These are phyloP conservation scores for Linanthus parryae DNA, from an alignment of 148 eudicot species.

Conservation along the genomic window DNA sequence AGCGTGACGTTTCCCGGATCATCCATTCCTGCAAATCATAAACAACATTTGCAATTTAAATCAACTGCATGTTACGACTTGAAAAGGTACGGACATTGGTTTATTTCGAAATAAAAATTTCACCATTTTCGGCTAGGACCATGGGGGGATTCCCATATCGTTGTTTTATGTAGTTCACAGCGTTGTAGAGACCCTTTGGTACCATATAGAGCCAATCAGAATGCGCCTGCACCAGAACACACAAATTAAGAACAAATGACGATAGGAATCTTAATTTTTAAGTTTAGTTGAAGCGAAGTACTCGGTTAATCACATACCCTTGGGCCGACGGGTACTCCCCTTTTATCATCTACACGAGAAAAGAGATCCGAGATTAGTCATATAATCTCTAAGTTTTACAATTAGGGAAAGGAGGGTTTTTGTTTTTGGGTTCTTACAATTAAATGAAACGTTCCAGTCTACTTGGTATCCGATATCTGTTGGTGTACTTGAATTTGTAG, in stretches of 20 bases:
- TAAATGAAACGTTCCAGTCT: constrained; percentile 82
- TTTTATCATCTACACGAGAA: constrained; percentile 40
- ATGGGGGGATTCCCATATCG: constrained; percentile 73
- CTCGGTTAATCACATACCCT: too few species aligned
- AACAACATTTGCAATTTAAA: too few species aligned
- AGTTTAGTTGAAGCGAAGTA: too few species aligned
- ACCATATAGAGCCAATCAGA: constrained; percentile 71
- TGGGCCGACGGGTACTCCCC: constrained; percentile 81
- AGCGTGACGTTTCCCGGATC: constrained; percentile 72
- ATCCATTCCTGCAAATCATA: constrained; percentile 92
- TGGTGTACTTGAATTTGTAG: constrained; percentile 26
- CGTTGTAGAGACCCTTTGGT: constrained; percentile 89
- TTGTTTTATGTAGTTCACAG: constrained; percentile 72
- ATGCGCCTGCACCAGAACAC: constrained; percentile 12
- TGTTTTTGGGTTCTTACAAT: constrained; percentile 47
- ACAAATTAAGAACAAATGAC: too few species aligned
- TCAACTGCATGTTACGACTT: too few species aligned
- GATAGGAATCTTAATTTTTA: too few species aligned
- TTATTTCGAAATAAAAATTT: too few species aligned
- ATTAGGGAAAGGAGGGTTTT: too few species aligned
- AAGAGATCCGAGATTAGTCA: neutral
- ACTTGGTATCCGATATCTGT: constrained; percentile 57
- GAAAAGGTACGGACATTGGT: too few species aligned
- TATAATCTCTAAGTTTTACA: too few species aligned
- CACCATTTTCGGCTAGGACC: constrained; percentile 86